Evolutionary conservation across 352 stramenopile species (phyloP), one percentile per base, ranked within the genome.

Genomic region (Stramenopiles sp.): DNA sequence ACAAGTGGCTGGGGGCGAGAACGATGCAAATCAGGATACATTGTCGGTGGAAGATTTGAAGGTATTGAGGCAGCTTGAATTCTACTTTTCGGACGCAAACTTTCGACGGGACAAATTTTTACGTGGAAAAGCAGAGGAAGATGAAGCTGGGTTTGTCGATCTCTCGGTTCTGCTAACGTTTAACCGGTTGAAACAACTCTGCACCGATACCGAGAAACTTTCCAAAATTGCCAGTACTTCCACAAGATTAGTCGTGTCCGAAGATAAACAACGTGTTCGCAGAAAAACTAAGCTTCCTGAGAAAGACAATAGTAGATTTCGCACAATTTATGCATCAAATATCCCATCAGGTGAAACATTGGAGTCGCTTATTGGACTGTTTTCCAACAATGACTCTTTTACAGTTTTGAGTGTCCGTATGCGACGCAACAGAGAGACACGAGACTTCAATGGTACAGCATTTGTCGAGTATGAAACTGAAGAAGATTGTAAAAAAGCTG

Each of bases 41-140:
- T 71, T 78, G 71, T 33, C 30, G 8, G 22, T 8, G 8, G 22
- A 8, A 4, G 71, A 78, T 31, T 33, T 31, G 8, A 78, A 78
- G 22, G 71, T 14, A 31, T 78, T 78, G 71, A 31, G 22, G 8
- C 91, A 95, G 88, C 88, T 95, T 71, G 91, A 95, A 88, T 95
- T 95, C 85, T 96, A 95, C 88, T 95, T 96, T 87, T 92, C 87
- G 67, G 91, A 95, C 86, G 93, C 89, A 86, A 96, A 96, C 85
- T 94, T 95, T 82, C 90, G 91, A 80, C 91, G 91, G 81, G 91
- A 96, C 85, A 89, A 91, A 81, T 95, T 95, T 86, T 85, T 95
- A 83, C 86, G 90, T 55, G 88, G 91, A 67, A 89, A 93, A 83
- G 92, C 89, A 81, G 92, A 90, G 85, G 93, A 93, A 84, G 84